phyloP scores from a whole-genome alignment of 345 rosid species.

The Eucalyptus leucophloia region DNA sequence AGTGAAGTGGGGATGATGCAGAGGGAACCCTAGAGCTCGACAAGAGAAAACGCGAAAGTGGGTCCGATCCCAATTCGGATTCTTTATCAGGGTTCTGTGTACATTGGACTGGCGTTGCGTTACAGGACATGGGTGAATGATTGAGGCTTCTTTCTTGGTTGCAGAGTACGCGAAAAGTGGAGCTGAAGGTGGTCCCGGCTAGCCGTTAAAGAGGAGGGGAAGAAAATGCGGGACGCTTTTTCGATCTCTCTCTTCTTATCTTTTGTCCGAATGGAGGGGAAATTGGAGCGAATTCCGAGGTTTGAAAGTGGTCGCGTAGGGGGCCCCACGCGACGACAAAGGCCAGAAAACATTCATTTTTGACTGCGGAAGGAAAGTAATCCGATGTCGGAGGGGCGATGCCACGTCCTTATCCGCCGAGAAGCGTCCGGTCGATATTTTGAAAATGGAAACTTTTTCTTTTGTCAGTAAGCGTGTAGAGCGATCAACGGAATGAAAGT shows the following conservation, averaged over 20 bases:
- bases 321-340: background rate
- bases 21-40: background rate
- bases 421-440: background rate
- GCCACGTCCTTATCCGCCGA: background rate
- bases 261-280: background rate
- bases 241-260: background rate
- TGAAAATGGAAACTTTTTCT: background rate
- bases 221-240: background rate
- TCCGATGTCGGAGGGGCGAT: background rate
- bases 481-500: no score
- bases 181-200: slow-evolving; percentile 15
- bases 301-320: background rate
- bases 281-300: background rate
- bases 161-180: slow-evolving; percentile 6
- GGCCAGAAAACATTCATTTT: background rate
- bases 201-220: slow-evolving; percentile 3
- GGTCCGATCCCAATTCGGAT: background rate
- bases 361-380: background rate
- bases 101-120: background rate
- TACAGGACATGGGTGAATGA: background rate
- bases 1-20: background rate
- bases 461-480: background rate
- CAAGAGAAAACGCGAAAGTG: background rate
- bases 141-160: background rate
- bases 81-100: background rate